Evolutionary conservation across 148 eudicot genomes (phyloP).

Genomic region (Euryodendron excelsum): DNA sequence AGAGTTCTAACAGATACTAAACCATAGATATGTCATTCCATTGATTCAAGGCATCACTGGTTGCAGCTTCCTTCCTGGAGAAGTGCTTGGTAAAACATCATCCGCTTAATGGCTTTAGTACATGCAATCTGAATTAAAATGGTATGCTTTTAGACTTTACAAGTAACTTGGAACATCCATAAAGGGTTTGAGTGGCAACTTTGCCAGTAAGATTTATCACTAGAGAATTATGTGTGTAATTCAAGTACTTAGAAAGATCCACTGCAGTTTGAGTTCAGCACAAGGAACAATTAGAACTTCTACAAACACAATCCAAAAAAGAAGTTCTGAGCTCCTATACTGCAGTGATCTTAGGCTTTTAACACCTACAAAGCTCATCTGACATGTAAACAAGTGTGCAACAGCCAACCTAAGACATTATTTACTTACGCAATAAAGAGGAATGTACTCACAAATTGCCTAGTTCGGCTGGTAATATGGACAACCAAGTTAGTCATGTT

Average conservation of each 20-base stretch:
- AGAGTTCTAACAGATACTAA: background rate
- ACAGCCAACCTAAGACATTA: background rate
- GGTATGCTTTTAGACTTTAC: background rate
- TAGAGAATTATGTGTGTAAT: background rate
- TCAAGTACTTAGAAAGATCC: too few species aligned
- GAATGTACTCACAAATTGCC: constrained; percentile 64
- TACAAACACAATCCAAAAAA: too few species aligned
- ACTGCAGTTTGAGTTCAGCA: too few species aligned
- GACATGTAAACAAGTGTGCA: background rate
- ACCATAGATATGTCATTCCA: background rate
- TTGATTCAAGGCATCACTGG: background rate
- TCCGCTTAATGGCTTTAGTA: background rate
- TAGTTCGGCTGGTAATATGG: constrained; percentile 66
- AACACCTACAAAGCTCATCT: background rate
- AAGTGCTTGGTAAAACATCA: background rate
- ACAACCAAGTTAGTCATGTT: constrained; percentile 95
- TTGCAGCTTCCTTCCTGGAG: background rate
- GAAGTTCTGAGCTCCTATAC: too few species aligned
- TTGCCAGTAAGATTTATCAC: background rate
- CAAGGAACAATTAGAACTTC: too few species aligned
- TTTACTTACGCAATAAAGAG: background rate
- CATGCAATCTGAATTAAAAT: background rate
- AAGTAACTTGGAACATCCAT: background rate
- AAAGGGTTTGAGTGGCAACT: background rate
- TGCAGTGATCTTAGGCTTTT: background rate